These are phyloP conservation scores for Candida ovalis DNA, from an alignment of 805 yeast species.

Conservation along the genomic window DNA sequence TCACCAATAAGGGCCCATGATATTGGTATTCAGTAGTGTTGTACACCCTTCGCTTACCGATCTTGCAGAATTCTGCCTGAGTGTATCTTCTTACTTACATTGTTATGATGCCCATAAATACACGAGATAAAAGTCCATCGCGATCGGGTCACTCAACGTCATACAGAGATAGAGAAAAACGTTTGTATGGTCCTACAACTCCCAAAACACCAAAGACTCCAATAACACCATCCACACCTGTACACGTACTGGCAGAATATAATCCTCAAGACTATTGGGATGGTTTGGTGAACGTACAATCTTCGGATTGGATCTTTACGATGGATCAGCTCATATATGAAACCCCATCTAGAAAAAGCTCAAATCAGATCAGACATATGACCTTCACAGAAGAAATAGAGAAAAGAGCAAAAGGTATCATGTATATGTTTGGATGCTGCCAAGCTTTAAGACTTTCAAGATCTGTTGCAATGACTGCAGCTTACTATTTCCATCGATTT, in stretches of 20 bases:
- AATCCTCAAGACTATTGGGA: conserved; percentile 24
- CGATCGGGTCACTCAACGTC: background rate
- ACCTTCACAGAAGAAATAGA: conserved; percentile 37
- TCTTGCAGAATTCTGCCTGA: no score
- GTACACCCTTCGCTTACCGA: no score
- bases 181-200: conserved; percentile 1
- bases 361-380: conserved; percentile 14
- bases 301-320: conserved; percentile 27
- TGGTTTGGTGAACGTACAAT: conserved; percentile 26
- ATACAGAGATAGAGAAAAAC: conserved; percentile 10
- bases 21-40: no score
- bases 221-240: conserved; percentile 8
- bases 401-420: conserved; percentile 45
- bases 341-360: conserved; percentile 34
- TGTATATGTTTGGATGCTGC: conserved; percentile 43
- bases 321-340: conserved; percentile 20
- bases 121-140: conserved; percentile 12
- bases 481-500: conserved; percentile 47
- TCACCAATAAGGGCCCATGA: no score
- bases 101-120: background rate
- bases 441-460: conserved; percentile 42
- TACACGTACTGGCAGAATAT: background rate
- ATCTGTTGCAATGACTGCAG: conserved; percentile 45
- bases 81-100: background rate
- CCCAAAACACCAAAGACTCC: conserved; percentile 15